Base-by-base conservation (phyloP, 345 rosid species). In the Aethionema arabicum region DNA sequence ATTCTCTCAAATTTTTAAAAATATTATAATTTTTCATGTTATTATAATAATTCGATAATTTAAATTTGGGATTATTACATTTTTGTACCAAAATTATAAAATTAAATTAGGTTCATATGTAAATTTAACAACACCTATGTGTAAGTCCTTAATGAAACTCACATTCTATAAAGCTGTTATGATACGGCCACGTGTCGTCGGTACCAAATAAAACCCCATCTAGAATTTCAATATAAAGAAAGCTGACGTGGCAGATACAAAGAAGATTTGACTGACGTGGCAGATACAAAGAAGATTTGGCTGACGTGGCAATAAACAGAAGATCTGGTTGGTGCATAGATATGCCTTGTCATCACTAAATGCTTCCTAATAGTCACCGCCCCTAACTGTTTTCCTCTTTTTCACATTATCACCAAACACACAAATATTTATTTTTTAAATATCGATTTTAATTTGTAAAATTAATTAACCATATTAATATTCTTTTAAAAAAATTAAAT, bases 271-370 rank as follows among this genome's bases (percentile, higher is more conserved):
- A n/a, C 8, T 49, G 64, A 63, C 46, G 64, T 70, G 74, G 72
- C 30, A 33, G 21, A 52, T 42, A 43, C 5, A 57, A 32, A 32
- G 51, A 59, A 46, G 59, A 50, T 43, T 52, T 5, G 33, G 52
- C 6, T 61, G 66, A 61, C 27, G 56, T 49, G 67, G 70, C 41
- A 66, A 49, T 47, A 38, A 45, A 6, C 55, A 55, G 62, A 65
- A 55, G 47, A 65, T 65, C 53, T 65, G 61, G 62, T 65, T 65
- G 69, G 69, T 65, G 69, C 55, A 55, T 55, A 53, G 61, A 54
- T 54, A 43, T 65, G 69, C 69, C 53, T 65, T 35, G 61, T 65
- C 69, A 65, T 65, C 68, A 11, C 49, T 32, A 39, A 7, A 29
- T 13, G 7, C 14, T 43, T 21, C 11, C 7, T 44, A 14, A 43